phyloP scores from a whole-genome alignment of 805 yeast genomes.

The Blastobotrys robertii region DNA sequence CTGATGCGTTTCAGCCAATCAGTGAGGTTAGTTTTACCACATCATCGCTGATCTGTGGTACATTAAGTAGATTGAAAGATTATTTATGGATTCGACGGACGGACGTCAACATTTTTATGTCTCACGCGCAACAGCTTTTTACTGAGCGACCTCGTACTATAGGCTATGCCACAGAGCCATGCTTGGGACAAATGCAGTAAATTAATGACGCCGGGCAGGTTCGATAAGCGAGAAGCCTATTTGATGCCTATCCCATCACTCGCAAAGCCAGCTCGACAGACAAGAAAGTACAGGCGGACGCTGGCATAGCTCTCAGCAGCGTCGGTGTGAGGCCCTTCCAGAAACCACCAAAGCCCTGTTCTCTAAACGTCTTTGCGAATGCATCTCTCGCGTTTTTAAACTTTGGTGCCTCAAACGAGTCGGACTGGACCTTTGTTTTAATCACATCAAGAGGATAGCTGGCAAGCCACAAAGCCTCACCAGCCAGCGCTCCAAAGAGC shows the following conservation, averaged over 20 bases:
- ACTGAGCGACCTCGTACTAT: no score
- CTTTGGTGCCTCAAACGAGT: slow-evolving; percentile 30
- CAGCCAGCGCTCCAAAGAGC: slow-evolving; percentile 53
- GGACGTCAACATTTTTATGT: no score
- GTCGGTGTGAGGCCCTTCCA: slow-evolving; percentile 52
- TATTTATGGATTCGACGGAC: no score
- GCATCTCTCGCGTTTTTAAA: slow-evolving; percentile 36
- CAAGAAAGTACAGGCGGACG: slow-evolving; percentile 72
- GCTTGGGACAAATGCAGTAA: no score
- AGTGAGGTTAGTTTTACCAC: no score
- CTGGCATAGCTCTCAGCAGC: slow-evolving; percentile 49
- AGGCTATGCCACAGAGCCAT: no score
- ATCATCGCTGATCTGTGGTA: no score
- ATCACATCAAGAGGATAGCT: slow-evolving; percentile 60
- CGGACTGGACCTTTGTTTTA: slow-evolving; percentile 50
- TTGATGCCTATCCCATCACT: slow-evolving; percentile 23
- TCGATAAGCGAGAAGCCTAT: no score
- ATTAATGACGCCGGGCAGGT: no score
- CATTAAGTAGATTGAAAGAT: no score
- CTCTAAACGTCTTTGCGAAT: slow-evolving; percentile 33
- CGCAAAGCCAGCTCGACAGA: slow-evolving; percentile 62
- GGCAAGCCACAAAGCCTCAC: slow-evolving; percentile 63
- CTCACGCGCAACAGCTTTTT: no score
- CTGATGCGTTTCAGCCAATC: no score
- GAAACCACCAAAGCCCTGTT: slow-evolving; percentile 40